Percentiles rank a stretch among this genome's conserved stretches.
These are phyloP conservation scores for Rhodotorula kratochvilovae DNA, from an alignment of 768 basidiomycete species.

Conservation along the genomic window DNA sequence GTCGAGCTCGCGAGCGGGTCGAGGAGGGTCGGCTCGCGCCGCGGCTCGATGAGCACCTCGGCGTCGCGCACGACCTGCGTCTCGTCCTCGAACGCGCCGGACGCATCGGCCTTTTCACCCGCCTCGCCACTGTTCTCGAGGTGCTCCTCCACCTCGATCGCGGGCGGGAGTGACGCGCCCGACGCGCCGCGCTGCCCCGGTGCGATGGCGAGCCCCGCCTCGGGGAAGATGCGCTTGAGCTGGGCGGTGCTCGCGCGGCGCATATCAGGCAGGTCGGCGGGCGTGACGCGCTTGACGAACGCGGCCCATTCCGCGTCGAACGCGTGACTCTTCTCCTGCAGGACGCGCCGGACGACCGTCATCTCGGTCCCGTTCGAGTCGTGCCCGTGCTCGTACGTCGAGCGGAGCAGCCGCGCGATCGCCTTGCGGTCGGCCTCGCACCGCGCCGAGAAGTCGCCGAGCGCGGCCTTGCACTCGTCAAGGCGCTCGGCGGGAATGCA, in stretches of 20 bases:
- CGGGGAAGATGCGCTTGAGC: conserved; percentile 48
- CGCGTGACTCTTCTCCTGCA: conserved; percentile 91
- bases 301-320: conserved; percentile 92
- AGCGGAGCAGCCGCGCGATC: conserved; percentile 66
- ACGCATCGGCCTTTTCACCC: not conserved
- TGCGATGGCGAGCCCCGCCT: conserved; percentile 2
- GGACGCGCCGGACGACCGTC: conserved; percentile 74
- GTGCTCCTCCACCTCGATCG: conserved; percentile 35
- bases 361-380: conserved; percentile 34
- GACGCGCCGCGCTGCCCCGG: conserved; percentile 18
- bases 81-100: not conserved
- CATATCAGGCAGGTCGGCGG: conserved; percentile 56
- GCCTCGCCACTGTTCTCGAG: not conserved
- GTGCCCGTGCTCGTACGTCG: conserved; percentile 63
- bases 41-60: not conserved
- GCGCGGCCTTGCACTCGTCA: conserved; percentile 55
- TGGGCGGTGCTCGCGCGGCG: conserved; percentile 49
- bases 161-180: conserved; percentile 8
- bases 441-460: conserved; percentile 64
- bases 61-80: not conserved
- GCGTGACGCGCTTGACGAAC: conserved; percentile 54
- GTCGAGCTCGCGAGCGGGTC: not conserved
- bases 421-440: conserved; percentile 66
- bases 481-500: conserved; percentile 51
- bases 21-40: not conserved